These are phyloP conservation scores for Pelagophyceae sp. DNA, from an alignment of 352 stramenopile species.

Conservation along the genomic window DNA sequence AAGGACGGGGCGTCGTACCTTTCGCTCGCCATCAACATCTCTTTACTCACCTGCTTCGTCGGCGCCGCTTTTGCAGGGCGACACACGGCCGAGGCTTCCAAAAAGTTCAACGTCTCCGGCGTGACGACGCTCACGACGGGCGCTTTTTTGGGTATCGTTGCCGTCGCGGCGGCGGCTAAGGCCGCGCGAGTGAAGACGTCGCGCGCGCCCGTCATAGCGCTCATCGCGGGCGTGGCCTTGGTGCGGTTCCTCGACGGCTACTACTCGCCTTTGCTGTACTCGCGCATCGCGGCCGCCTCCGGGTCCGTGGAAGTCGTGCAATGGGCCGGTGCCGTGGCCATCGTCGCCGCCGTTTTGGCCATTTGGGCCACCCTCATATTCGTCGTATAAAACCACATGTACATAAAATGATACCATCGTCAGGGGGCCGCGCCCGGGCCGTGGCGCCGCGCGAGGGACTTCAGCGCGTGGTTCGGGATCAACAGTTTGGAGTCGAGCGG, in stretches of 20 bases:
- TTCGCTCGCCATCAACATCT: not conserved
- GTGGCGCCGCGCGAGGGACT: no score
- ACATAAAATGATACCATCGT: no score
- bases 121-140: not conserved
- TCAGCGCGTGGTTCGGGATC: not conserved
- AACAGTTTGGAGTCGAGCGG: not conserved
- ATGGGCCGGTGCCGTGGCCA: not conserved
- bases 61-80: no score
- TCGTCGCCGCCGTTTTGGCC: not conserved
- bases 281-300: not conserved
- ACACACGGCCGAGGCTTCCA: not conserved
- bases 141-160: not conserved
- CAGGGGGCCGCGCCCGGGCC: no score
- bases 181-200: not conserved
- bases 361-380: not conserved
- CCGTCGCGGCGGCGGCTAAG: not conserved
- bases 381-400: no score
- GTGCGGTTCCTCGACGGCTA: not conserved
- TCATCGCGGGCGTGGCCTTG: not conserved
- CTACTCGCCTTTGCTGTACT: not conserved
- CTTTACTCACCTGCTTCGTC: conserved; percentile 2
- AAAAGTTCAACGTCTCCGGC: not conserved
- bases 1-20: not conserved
- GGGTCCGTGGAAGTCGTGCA: not conserved
- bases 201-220: not conserved